A percentile compares a stretch with the other conserved stretches of the same genome.
phyloP scores from a whole-genome alignment of 2,329 filamentous ascomycete genomes.

The Alternaria novae-zelandiae region DNA sequence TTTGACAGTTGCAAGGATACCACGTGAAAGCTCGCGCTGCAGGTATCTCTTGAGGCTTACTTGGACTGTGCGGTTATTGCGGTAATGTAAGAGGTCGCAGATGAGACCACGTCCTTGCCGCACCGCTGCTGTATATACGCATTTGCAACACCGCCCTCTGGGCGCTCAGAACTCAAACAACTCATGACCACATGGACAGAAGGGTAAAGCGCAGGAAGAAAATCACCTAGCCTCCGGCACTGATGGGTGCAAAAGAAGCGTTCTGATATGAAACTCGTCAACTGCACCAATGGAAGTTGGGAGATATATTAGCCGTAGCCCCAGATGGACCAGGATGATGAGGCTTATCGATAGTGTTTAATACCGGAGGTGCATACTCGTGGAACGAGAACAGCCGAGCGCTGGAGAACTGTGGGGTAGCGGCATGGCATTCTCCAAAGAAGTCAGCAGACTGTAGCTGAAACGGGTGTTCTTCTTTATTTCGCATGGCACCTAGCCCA shows the following conservation, averaged over 20 bases:
- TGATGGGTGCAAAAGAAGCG: slow-evolving; percentile 18
- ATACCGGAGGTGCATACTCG: slow-evolving; percentile 21
- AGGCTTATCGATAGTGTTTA: slow-evolving; percentile 36
- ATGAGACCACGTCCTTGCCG: slow-evolving; percentile 2
- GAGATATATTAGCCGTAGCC: slow-evolving; percentile 24
- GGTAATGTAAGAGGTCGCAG: not conserved
- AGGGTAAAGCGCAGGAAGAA: slow-evolving; percentile 16
- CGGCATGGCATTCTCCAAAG: slow-evolving; percentile 5
- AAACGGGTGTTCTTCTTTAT: not conserved
- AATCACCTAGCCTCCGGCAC: slow-evolving; percentile 18
- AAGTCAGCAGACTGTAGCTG: slow-evolving; percentile 11
- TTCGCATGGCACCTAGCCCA: not conserved
- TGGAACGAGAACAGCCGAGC: slow-evolving; percentile 30
- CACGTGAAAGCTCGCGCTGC: not conserved
- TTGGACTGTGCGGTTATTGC: not conserved
- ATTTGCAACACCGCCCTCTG: not conserved
- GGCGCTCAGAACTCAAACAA: not conserved
- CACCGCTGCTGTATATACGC: slow-evolving; percentile 17
- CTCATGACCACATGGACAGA: slow-evolving; percentile 12
- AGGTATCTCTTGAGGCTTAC: not conserved
- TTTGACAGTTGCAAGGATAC: not conserved
- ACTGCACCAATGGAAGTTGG: slow-evolving; percentile 18
- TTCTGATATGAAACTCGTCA: slow-evolving; percentile 27
- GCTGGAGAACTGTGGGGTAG: slow-evolving; percentile 21
- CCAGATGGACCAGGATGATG: slow-evolving; percentile 19